Conservation (phyloP, 495 filamentous ascomycete species). For the Hyaloscypha finlandica region DNA sequence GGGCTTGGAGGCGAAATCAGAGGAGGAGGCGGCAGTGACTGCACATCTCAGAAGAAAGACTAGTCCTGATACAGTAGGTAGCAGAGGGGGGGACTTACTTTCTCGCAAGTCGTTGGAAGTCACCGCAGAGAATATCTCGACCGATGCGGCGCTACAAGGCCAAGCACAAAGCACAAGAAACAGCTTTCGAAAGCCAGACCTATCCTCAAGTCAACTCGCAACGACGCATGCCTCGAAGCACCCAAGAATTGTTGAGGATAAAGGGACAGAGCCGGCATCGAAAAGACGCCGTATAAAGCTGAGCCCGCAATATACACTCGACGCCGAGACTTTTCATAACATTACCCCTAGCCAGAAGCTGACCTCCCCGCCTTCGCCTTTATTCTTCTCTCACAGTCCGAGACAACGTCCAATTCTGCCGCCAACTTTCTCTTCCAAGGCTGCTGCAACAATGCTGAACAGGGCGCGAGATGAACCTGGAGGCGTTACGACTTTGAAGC, state of each 20-base stretch:
- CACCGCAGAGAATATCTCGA: not conserved
- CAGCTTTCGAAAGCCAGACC: slow-evolving; percentile 12
- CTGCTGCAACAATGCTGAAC: slow-evolving; percentile 59
- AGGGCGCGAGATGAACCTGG: slow-evolving; percentile 53
- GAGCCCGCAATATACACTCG: slow-evolving; percentile 24
- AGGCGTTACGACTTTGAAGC: slow-evolving; percentile 60
- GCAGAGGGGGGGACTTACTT: not conserved
- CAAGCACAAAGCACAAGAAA: not conserved
- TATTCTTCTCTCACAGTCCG: slow-evolving; percentile 60
- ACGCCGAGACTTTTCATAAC: slow-evolving; percentile 14
- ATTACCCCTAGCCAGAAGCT: not conserved
- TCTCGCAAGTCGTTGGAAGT: not conserved
- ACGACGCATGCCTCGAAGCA: slow-evolving; percentile 25
- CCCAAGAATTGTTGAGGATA: slow-evolving; percentile 13
- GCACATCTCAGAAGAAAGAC: not conserved
- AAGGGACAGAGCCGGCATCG: slow-evolving; percentile 17
- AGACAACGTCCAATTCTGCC: slow-evolving; percentile 48
- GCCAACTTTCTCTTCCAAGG: slow-evolving; percentile 55
- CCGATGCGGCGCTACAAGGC: slow-evolving; percentile 4
- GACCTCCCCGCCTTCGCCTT: slow-evolving; percentile 46
- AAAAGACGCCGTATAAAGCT: slow-evolving; percentile 23
- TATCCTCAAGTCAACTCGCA: slow-evolving; percentile 9
- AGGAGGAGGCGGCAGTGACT: not conserved
- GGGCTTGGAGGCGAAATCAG: not conserved
- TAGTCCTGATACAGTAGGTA: not conserved